Evolutionary conservation across 164 flowering plant species (phyloP).

Genomic region (Taxillus chinensis): DNA sequence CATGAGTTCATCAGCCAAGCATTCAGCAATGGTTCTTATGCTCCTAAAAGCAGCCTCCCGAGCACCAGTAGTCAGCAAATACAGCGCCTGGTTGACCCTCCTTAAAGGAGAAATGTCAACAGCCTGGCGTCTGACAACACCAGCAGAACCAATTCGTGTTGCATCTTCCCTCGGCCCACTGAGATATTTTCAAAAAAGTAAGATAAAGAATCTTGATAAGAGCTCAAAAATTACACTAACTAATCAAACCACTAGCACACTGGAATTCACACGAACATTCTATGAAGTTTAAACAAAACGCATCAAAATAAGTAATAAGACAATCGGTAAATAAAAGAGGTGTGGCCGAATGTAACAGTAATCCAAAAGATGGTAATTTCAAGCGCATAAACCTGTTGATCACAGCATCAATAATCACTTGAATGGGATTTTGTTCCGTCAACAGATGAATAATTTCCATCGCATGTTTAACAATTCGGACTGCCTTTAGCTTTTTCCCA

Average conservation of each 20-base stretch:
- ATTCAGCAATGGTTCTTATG: conserved; percentile 34
- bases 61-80: conserved; percentile 36
- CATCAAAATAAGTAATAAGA: too few species aligned
- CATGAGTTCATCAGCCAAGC: conserved; percentile 37
- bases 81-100: conserved; percentile 41
- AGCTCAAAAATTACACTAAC: neutral
- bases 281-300: too few species aligned
- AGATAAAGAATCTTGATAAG: neutral
- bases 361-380: neutral
- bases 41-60: conserved; percentile 38
- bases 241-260: neutral
- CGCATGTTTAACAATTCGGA: conserved; percentile 31
- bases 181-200: neutral
- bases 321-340: neutral
- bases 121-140: conserved; percentile 38
- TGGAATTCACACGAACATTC: neutral
- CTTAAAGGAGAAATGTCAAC: conserved; percentile 38
- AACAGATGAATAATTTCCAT: conserved; percentile 41
- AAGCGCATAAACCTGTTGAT: conserved; percentile 23
- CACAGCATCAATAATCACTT: conserved; percentile 37
- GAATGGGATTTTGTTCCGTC: conserved; percentile 33
- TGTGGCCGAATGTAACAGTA: neutral
- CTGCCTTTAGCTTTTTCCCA: conserved; percentile 38
- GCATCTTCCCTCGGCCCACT: conserved; percentile 48
- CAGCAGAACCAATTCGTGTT: conserved; percentile 39